phyloP scores from a whole-genome alignment of 1,139 yeast species.

The Nakaseomyces sp. region DNA sequence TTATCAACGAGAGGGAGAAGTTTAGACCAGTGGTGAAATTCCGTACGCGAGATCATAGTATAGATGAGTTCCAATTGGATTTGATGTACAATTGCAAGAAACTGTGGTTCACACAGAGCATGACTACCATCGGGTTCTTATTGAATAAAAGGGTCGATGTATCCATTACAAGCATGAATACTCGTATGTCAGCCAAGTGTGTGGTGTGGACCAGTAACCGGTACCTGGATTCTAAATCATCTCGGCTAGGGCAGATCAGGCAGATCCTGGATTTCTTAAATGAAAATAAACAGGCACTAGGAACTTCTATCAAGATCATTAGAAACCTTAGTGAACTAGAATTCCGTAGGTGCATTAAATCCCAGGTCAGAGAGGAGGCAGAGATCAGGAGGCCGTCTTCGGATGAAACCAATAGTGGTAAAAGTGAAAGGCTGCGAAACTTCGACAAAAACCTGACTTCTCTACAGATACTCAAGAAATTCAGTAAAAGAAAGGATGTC shows the following conservation, averaged over 20 bases:
- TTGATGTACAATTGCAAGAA: neutral
- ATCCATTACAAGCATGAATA: neutral
- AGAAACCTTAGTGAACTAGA: constrained; percentile 2
- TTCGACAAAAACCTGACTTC: constrained; percentile 1
- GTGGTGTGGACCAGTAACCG: neutral
- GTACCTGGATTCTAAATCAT: neutral
- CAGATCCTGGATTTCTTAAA: neutral
- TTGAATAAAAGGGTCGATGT: neutral
- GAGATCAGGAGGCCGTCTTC: neutral
- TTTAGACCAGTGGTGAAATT: neutral
- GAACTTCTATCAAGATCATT: neutral
- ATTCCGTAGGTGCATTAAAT: constrained; percentile 2
- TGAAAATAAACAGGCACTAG: neutral
- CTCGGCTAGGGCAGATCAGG: neutral
- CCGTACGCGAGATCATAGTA: neutral
- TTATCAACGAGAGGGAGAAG: neutral
- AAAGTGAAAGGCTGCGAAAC: neutral
- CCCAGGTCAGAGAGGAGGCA: neutral
- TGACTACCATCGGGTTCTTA: neutral
- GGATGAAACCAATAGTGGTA: neutral
- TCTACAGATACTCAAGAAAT: neutral
- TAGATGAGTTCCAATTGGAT: neutral
- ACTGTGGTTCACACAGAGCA: constrained; percentile 1
- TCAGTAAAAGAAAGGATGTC: neutral
- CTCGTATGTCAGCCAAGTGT: neutral